These are phyloP conservation scores for Aspergillus hiratsukae DNA, from an alignment of 2,329 filamentous ascomycete species.

Conservation along the genomic window DNA sequence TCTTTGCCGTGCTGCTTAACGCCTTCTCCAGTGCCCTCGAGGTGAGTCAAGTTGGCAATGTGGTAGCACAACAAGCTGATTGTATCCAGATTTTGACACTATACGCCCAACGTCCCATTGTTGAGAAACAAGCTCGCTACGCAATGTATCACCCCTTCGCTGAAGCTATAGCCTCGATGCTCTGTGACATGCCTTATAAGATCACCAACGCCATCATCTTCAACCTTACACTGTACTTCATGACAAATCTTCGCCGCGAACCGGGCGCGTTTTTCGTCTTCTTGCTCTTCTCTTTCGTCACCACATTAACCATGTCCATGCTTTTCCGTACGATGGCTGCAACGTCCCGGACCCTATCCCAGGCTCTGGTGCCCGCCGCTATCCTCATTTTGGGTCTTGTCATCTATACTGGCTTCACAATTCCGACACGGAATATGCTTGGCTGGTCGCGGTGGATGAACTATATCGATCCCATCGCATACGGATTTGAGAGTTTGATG, in stretches of 20 bases:
- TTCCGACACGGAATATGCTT: slow-evolving; percentile 59
- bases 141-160: slow-evolving; percentile 86
- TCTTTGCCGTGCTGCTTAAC: slow-evolving; percentile 84
- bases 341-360: slow-evolving; percentile 61
- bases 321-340: slow-evolving; percentile 80
- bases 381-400: slow-evolving; percentile 43
- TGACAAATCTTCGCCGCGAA: slow-evolving; percentile 73
- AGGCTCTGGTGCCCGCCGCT: slow-evolving; percentile 54
- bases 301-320: slow-evolving; percentile 77
- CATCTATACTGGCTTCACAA: slow-evolving; percentile 49
- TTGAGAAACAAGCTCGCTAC: slow-evolving; percentile 84
- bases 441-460: slow-evolving; percentile 80
- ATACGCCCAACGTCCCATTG: slow-evolving; percentile 83
- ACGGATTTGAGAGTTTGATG: slow-evolving; percentile 76
- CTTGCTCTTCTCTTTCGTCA: slow-evolving; percentile 68
- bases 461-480: slow-evolving; percentile 73
- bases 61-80: background rate
- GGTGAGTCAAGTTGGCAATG: slow-evolving; percentile 31
- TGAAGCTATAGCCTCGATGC: slow-evolving; percentile 82
- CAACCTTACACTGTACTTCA: slow-evolving; percentile 79
- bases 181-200: slow-evolving; percentile 82
- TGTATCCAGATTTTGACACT: slow-evolving; percentile 66
- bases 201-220: slow-evolving; percentile 69
- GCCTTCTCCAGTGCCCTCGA: slow-evolving; percentile 77
- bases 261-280: slow-evolving; percentile 81